Percentiles rank a stretch among this genome's conserved stretches.
These are phyloP conservation scores for Rhodomyrtus tomentosa DNA, from an alignment of 345 rosid species.

Conservation along the genomic window DNA sequence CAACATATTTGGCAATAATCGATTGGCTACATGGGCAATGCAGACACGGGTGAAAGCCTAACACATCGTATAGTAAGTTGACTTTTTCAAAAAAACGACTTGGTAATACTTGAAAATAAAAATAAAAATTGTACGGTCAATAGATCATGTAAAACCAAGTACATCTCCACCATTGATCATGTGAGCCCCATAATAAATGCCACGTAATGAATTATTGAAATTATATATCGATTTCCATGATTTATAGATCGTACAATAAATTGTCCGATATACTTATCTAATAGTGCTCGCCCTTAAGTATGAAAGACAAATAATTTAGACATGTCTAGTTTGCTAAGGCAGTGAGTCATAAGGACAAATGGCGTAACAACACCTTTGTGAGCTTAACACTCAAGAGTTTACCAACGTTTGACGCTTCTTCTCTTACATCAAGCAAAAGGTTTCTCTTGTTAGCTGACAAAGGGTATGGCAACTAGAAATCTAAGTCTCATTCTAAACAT, in stretches of 20 bases:
- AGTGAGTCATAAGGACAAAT: background rate
- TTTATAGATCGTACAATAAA: background rate
- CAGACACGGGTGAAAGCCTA: background rate
- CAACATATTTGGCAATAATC: background rate
- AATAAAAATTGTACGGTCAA: background rate
- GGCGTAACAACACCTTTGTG: background rate
- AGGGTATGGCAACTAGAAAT: background rate
- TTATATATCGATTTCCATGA: background rate
- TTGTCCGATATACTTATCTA: background rate
- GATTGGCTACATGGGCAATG: background rate
- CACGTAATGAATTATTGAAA: background rate
- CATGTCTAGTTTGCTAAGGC: background rate
- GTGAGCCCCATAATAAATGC: background rate
- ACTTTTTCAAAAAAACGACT: background rate
- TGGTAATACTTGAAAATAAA: background rate
- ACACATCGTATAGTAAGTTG: background rate
- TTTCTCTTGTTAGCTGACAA: background rate
- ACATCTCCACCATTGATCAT: background rate
- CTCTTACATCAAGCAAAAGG: background rate
- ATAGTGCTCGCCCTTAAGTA: background rate
- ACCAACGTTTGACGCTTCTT: background rate
- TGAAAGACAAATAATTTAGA: too few species aligned
- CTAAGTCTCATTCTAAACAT: background rate
- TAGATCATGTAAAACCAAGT: background rate
- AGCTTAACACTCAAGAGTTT: background rate